Percentiles rank a stretch among this genome's conserved stretches.
Evolutionary conservation across 495 filamentous ascomycete species (phyloP).

Genomic region (Trichoderma gamsii): DNA sequence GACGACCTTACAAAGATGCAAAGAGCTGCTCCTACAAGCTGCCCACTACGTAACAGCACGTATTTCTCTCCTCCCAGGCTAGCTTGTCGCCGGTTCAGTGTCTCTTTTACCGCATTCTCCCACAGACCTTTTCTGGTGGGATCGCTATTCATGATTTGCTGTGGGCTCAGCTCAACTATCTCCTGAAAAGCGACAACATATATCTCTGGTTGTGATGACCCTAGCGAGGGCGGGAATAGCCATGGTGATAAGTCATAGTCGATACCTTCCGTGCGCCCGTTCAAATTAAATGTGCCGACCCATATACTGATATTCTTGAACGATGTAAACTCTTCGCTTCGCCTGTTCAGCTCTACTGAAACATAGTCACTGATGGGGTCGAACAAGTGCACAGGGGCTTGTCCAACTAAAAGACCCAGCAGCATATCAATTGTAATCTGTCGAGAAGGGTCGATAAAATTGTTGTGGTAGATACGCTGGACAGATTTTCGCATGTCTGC

Average conservation of each 20-base stretch:
- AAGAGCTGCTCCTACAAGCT: slow-evolving; percentile 89
- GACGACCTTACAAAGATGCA: slow-evolving; percentile 83
- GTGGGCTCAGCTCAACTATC: slow-evolving; percentile 91
- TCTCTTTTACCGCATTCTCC: slow-evolving; percentile 74
- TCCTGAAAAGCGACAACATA: slow-evolving; percentile 92
- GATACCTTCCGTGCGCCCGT: slow-evolving; percentile 71
- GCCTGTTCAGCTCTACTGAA: slow-evolving; percentile 60
- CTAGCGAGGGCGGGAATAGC: slow-evolving; percentile 58
- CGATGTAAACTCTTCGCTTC: slow-evolving; percentile 47
- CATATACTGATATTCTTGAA: slow-evolving; percentile 51
- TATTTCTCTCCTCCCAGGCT: slow-evolving; percentile 64
- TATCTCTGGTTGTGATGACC: slow-evolving; percentile 60
- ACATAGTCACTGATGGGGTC: slow-evolving; percentile 94
- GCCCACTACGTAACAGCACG: slow-evolving; percentile 81
- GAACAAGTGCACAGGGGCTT: slow-evolving; percentile 75
- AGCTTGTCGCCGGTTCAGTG: slow-evolving; percentile 64
- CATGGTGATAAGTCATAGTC: slow-evolving; percentile 76
- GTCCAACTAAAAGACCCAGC: slow-evolving; percentile 75
- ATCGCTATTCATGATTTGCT: slow-evolving; percentile 99
- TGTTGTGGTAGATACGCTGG: slow-evolving; percentile 90
- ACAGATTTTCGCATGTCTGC: slow-evolving; percentile 93
- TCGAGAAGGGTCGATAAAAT: slow-evolving; percentile 86
- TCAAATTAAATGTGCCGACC: slow-evolving; percentile 91
- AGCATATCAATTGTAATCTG: slow-evolving; percentile 94
- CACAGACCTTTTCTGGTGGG: slow-evolving; percentile 76